Conservation (phyloP, 2,329 filamentous ascomycete species). For the Alternaria brassicicola region DNA sequence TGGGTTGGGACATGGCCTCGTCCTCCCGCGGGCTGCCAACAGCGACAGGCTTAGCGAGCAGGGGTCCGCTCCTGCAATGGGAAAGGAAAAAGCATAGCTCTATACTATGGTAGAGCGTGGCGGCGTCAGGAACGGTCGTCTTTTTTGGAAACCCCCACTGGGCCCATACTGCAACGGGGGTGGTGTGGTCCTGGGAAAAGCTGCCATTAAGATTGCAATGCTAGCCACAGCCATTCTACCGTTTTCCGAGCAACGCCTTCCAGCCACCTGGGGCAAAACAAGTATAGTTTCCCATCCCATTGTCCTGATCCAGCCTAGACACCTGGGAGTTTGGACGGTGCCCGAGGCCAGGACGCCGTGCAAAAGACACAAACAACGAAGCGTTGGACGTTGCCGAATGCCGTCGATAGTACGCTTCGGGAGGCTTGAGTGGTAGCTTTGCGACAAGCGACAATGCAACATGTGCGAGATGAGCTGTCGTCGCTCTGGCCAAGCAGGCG, state of each 20-base stretch:
- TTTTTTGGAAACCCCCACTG: slow-evolving; percentile 28
- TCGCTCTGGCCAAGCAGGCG: slow-evolving; percentile 6
- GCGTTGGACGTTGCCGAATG: background rate
- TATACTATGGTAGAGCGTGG: slow-evolving; percentile 14
- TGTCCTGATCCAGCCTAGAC: slow-evolving; percentile 18
- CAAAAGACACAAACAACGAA: background rate
- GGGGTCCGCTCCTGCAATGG: slow-evolving; percentile 17
- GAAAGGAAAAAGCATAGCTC: slow-evolving; percentile 20
- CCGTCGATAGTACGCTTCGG: background rate
- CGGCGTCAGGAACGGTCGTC: slow-evolving; percentile 35
- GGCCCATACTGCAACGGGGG: slow-evolving; percentile 29
- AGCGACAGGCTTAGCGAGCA: slow-evolving; percentile 30
- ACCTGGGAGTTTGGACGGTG: slow-evolving; percentile 20
- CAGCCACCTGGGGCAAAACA: slow-evolving; percentile 15
- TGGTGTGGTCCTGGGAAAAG: slow-evolving; percentile 20
- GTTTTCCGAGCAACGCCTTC: slow-evolving; percentile 15
- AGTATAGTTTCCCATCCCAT: slow-evolving; percentile 19
- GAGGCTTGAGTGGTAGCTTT: background rate
- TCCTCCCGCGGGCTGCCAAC: slow-evolving; percentile 26
- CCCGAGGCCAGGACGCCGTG: slow-evolving; percentile 9
- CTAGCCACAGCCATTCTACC: slow-evolving; percentile 27
- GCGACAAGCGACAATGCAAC: slow-evolving; percentile 12
- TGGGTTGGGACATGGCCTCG: slow-evolving; percentile 32
- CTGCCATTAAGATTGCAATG: slow-evolving; percentile 37
- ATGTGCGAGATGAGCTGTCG: slow-evolving; percentile 13